A percentile compares a stretch with the other conserved stretches of the same genome.
Evolutionary conservation across 352 stramenopile species (phyloP).

Genomic region (Globisporangium radiosum): DNA sequence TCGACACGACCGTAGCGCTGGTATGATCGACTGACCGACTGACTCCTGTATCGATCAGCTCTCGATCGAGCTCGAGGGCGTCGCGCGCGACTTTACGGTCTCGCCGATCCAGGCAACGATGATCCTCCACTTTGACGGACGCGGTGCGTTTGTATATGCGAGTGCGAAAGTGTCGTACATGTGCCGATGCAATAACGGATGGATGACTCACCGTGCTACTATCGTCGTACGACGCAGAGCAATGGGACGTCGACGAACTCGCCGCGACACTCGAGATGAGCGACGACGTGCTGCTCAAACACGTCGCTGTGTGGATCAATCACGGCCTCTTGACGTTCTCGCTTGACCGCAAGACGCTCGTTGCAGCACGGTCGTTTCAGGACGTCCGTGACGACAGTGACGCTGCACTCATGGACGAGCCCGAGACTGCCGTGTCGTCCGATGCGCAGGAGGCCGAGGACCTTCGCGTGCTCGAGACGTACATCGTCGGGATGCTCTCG

Average conservation of each 20-base stretch:
- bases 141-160: constrained; percentile 28
- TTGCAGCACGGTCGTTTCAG: constrained; percentile 35
- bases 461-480: constrained; percentile 90
- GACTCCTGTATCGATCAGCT: constrained; percentile 17
- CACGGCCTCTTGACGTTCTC: constrained; percentile 53
- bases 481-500: constrained; percentile 94
- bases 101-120: constrained; percentile 92
- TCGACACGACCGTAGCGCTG: background rate
- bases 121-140: constrained; percentile 93
- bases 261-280: constrained; percentile 53
- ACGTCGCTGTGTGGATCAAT: constrained; percentile 67
- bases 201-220: background rate
- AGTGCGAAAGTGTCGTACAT: too few species aligned
- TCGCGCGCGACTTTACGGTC: constrained; percentile 83
- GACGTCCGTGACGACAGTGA: constrained; percentile 34
- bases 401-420: constrained; percentile 31
- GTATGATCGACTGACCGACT: background rate
- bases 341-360: constrained; percentile 32
- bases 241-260: constrained; percentile 57
- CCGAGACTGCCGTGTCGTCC: constrained; percentile 84
- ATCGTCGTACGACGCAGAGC: constrained; percentile 15
- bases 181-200: too few species aligned
- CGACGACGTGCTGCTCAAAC: constrained; percentile 48
- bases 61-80: constrained; percentile 85
- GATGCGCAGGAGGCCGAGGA: constrained; percentile 90